A percentile compares a stretch with the other conserved stretches of the same genome.
These are phyloP conservation scores for Lactifluus subvellereus DNA, from an alignment of 768 basidiomycete genomes.

Conservation along the genomic window DNA sequence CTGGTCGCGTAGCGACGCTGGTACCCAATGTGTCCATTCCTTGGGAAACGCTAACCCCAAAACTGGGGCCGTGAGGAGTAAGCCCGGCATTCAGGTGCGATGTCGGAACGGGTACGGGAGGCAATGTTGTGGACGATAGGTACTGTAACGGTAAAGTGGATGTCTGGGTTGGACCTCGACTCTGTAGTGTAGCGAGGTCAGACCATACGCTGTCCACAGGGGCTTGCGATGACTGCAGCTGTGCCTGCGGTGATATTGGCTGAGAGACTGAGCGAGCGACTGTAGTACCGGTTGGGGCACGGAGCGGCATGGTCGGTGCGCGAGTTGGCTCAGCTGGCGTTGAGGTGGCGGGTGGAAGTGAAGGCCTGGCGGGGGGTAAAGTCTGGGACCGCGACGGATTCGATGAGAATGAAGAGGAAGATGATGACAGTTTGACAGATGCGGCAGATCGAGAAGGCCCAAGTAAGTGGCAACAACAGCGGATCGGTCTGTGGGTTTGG, in stretches of 20 bases:
- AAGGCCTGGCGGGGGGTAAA: conserved; percentile 15
- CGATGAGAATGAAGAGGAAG: conserved; percentile 4
- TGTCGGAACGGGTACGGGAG: conserved; percentile 19
- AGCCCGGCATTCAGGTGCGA: conserved; percentile 19
- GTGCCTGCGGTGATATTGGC: conserved; percentile 27
- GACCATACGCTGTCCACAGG: conserved; percentile 24
- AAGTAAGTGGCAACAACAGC: conserved; percentile 30
- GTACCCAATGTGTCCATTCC: conserved; percentile 21
- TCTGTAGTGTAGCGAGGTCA: conserved; percentile 27
- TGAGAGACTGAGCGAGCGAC: conserved; percentile 34
- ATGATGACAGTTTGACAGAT: conserved; percentile 14
- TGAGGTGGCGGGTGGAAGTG: conserved; percentile 14
- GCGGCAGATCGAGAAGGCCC: conserved; percentile 31
- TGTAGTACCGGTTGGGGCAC: conserved; percentile 1
- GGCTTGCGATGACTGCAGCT: conserved; percentile 11
- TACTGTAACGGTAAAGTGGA: conserved; percentile 29
- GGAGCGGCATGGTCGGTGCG: background rate
- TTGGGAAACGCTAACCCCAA: conserved; percentile 10
- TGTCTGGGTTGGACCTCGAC: conserved; percentile 19
- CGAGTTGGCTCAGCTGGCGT: conserved; percentile 6
- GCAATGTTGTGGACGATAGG: conserved; percentile 17
- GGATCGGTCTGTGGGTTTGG: conserved; percentile 32
- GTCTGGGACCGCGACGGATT: conserved; percentile 25
- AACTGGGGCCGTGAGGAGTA: conserved; percentile 21
- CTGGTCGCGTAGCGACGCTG: background rate